Percentiles rank a stretch among this genome's conserved stretches.
phyloP scores from a whole-genome alignment of 2,329 filamentous ascomycete genomes.

The Ophiocordyceps camponoti-rufipedis region DNA sequence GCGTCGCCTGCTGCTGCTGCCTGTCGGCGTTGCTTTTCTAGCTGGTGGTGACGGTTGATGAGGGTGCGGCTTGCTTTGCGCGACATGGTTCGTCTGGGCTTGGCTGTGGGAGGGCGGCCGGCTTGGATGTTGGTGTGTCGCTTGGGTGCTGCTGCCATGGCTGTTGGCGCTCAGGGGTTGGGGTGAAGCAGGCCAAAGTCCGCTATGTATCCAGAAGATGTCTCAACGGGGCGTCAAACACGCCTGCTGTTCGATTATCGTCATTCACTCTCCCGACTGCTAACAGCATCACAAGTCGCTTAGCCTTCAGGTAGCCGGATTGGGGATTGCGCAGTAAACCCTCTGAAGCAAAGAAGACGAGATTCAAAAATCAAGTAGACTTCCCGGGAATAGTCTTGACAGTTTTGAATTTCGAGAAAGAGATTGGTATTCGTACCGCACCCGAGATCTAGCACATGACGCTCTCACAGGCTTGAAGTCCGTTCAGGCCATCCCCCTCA shows the following conservation, averaged over 20 bases:
- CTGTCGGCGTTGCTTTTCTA: conserved; percentile 43
- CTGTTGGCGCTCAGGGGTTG: too few species aligned
- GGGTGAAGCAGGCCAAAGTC: neutral
- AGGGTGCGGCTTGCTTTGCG: conserved; percentile 44
- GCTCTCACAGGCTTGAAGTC: neutral
- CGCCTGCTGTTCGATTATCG: neutral
- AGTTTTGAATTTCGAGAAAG: neutral
- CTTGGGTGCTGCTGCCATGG: conserved; percentile 30
- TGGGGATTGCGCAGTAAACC: too few species aligned
- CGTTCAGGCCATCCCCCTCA: neutral
- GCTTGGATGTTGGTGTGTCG: conserved; percentile 23
- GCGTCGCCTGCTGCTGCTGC: conserved; percentile 34
- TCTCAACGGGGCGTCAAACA: too few species aligned
- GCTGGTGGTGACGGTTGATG: conserved; percentile 47
- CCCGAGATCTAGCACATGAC: too few species aligned
- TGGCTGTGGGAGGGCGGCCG: conserved; percentile 37
- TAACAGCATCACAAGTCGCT: neutral
- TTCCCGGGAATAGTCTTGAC: neutral
- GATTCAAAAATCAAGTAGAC: too few species aligned
- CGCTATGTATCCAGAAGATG: too few species aligned
- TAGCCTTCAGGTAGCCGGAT: too few species aligned
- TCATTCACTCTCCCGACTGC: neutral
- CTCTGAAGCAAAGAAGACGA: too few species aligned
- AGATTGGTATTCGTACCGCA: neutral
- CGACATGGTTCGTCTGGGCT: conserved; percentile 37